Conservation (phyloP, 1,284 basidiomycete species). For the Ceratobasidium sp. region DNA sequence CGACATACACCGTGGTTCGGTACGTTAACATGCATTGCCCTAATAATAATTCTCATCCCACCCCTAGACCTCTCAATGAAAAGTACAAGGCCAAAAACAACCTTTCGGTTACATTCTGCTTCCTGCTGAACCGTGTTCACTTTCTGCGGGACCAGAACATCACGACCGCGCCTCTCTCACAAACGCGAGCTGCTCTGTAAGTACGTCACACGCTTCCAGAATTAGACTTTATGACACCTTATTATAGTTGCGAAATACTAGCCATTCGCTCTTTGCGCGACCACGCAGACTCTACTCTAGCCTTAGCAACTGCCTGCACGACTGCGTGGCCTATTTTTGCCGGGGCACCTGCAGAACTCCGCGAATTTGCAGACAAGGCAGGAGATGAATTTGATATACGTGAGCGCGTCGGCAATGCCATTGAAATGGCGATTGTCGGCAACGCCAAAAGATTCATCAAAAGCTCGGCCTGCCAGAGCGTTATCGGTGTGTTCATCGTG, state of each 20-base stretch:
- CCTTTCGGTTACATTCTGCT: conserved; percentile 85
- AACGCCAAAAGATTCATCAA: conserved; percentile 90
- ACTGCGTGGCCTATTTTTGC: conserved; percentile 91
- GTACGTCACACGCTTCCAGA: conserved; percentile 70
- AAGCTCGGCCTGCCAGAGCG: conserved; percentile 86
- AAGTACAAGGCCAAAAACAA: conserved; percentile 80
- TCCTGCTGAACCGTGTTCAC: conserved; percentile 89
- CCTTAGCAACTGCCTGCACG: conserved; percentile 83
- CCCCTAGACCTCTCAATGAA: conserved; percentile 72
- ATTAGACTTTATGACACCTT: conserved; percentile 1
- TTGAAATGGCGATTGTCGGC: conserved; percentile 91
- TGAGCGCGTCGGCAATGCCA: conserved; percentile 87
- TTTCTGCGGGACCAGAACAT: conserved; percentile 83
- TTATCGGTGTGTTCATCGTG: conserved; percentile 71
- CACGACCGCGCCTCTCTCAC: conserved; percentile 64
- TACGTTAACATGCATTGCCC: conserved; percentile 50
- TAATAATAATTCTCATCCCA: conserved; percentile 55
- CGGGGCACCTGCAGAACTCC: conserved; percentile 77
- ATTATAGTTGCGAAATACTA: conserved; percentile 85
- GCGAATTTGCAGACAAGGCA: conserved; percentile 76
- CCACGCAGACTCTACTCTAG: conserved; percentile 81
- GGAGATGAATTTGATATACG: conserved; percentile 77
- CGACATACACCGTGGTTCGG: conserved; percentile 85
- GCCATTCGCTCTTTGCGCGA: conserved; percentile 86
- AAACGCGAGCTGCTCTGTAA: conserved; percentile 67